phyloP scores from a whole-genome alignment of 1,284 basidiomycete species.

The Rhodotorula glutinis region DNA sequence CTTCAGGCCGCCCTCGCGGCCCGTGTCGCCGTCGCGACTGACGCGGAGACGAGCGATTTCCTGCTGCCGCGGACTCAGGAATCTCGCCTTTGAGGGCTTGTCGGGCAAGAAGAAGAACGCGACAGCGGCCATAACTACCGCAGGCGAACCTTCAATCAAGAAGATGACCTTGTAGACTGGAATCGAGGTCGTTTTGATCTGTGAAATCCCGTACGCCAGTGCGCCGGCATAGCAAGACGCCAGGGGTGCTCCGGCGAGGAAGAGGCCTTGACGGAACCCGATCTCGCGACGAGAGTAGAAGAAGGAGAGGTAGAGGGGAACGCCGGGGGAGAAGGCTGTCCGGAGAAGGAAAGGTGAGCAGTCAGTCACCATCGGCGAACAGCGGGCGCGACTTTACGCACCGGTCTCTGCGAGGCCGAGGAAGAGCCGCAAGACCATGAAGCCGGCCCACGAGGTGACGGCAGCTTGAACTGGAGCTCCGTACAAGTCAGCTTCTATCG shows the following conservation, averaged over 20 bases:
- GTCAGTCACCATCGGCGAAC: too few relatives aligned
- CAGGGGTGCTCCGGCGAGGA: slow-evolving; percentile 13
- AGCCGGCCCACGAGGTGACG: slow-evolving; percentile 37
- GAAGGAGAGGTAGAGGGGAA: slow-evolving; percentile 42
- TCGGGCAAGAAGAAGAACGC: slow-evolving; percentile 43
- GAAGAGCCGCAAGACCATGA: slow-evolving; percentile 44
- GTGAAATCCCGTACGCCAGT: slow-evolving; percentile 41
- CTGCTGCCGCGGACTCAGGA: slow-evolving; percentile 42
- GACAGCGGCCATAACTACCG: slow-evolving; percentile 41
- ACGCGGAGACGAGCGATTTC: slow-evolving; percentile 42
- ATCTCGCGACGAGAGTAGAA: slow-evolving; percentile 43
- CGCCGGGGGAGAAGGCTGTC: slow-evolving; percentile 40
- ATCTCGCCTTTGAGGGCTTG: slow-evolving; percentile 38
- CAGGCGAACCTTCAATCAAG: slow-evolving; percentile 45
- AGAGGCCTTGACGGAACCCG: slow-evolving; percentile 44
- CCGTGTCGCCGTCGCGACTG: slow-evolving; percentile 20
- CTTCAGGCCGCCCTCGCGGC: slow-evolving; percentile 9
- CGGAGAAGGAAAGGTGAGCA: too few relatives aligned
- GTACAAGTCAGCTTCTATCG: neutral
- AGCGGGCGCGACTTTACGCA: too few relatives aligned
- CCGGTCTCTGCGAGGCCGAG: slow-evolving; percentile 40
- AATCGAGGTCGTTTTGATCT: slow-evolving; percentile 35
- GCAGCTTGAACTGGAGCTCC: slow-evolving; percentile 40
- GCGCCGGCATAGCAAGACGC: slow-evolving; percentile 15
- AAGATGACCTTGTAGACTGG: slow-evolving; percentile 43